These are phyloP conservation scores for Fusarium nisikadoi DNA, from an alignment of 2,329 filamentous ascomycete genomes.

Conservation along the genomic window DNA sequence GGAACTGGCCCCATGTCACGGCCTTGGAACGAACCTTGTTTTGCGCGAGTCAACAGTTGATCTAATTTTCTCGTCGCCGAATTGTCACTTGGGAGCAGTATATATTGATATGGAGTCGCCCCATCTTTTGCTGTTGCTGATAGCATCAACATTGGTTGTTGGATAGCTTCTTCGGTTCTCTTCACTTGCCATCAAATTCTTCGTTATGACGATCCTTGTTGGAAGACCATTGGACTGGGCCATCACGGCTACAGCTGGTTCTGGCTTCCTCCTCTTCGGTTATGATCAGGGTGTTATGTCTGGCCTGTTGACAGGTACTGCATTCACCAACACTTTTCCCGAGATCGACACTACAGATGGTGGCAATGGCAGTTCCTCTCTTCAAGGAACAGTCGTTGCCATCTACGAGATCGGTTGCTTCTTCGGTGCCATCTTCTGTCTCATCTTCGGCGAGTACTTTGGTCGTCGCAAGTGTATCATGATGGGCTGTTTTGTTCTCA, in stretches of 20 bases:
- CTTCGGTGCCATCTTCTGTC: constrained; percentile 55
- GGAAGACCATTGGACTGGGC: constrained; percentile 53
- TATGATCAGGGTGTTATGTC: constrained; percentile 50
- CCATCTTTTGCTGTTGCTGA: background rate
- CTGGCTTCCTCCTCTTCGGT: constrained; percentile 52
- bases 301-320: constrained; percentile 48
- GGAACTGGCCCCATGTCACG: constrained; percentile 9
- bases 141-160: constrained; percentile 2
- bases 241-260: constrained; percentile 50
- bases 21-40: constrained; percentile 33
- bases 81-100: constrained; percentile 2
- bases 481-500: constrained; percentile 53
- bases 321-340: constrained; percentile 48
- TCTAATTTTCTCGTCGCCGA: background rate
- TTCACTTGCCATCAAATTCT: too few relatives aligned
- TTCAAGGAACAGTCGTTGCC: constrained; percentile 58
- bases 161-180: constrained; percentile 16
- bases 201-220: constrained; percentile 41
- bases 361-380: constrained; percentile 54
- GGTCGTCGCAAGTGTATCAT: constrained; percentile 55
- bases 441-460: constrained; percentile 55
- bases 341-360: constrained; percentile 50
- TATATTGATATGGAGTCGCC: constrained; percentile 31
- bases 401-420: constrained; percentile 62
- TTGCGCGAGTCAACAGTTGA: constrained; percentile 25